Base-by-base conservation (phyloP, 2,329 filamentous ascomycete species). In the Alternaria sp. region DNA sequence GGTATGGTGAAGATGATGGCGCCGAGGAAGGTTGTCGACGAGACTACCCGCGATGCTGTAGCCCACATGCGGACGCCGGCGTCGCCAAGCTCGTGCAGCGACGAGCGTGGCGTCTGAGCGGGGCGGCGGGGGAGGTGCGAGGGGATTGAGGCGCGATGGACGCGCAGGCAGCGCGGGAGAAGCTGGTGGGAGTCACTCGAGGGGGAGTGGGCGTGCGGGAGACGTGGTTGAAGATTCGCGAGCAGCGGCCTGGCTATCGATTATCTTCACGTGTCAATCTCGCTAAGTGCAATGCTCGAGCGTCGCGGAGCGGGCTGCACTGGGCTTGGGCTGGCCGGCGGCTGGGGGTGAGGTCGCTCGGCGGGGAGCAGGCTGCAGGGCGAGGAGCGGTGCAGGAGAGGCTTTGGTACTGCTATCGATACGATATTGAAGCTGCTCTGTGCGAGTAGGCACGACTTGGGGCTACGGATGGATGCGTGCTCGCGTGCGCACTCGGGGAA, bases 1-100 rank as follows among this genome's bases (percentile, higher is more conserved):
- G 96, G 96, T 79, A 99, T 96, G 66, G 93, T 97, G 78, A 98
- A 91, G 77, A 98, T 90, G 80, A 97, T 93, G 82, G 92, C 92
- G 82, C 94, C 87, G 74, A 98, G 89, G 83, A 97, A 98, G 82
- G 93, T 82, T 78, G 90, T 86, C 82, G 93, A 93, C 77, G 93
- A 93, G 73, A 94, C 79, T 79, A 91, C 87, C 79, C 91, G 90
- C 81, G 94, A 89, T 81, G 95, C 43, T n/a, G 60, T 59, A 49
- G 60, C 86, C 91, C 91, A 93, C 92, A 97, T 97, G 83, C 83
- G 81, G 81, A 76, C 75, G 80, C 79, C 69, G 74, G 69, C 69
- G 19, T 76, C 81, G 81, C 81, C 80, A 79, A 83, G 80, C 81
- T 83, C 82, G 77, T 83, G 76, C 74, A 79, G 76, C 71, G 81